Percentiles rank a stretch among this genome's conserved stretches.
Conservation (phyloP, 306 rosid genomes). For the Crataegus laevigata region DNA sequence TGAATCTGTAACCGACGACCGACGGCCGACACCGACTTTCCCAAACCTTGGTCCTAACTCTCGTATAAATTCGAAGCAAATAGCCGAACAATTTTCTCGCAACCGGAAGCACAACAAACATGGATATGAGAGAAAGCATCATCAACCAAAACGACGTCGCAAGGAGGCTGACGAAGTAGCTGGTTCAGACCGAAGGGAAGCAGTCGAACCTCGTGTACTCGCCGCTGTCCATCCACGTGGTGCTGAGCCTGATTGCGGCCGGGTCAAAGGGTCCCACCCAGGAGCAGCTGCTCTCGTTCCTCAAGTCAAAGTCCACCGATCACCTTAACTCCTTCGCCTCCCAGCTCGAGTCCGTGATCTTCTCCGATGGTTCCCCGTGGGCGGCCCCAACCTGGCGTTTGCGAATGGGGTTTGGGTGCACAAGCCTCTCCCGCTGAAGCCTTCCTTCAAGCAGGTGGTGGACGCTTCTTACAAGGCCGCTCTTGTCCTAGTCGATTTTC, state of each 20-base stretch:
- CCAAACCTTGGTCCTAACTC: not conserved
- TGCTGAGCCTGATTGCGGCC: constrained; percentile 58
- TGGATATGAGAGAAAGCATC: constrained; percentile 58
- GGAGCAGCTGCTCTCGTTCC: constrained; percentile 67
- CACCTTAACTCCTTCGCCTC: constrained; percentile 55
- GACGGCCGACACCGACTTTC: not conserved
- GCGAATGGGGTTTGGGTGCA: constrained; percentile 66
- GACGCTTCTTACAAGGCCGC: constrained; percentile 42
- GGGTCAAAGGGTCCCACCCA: constrained; percentile 66
- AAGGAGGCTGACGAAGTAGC: constrained; percentile 35
- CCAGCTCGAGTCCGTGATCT: constrained; percentile 42
- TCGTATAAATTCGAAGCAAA: not conserved
- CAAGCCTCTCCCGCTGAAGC: constrained; percentile 42
- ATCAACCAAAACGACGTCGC: constrained; percentile 45
- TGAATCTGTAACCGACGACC: not conserved
- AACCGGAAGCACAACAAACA: not conserved
- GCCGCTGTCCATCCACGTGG: constrained; percentile 63
- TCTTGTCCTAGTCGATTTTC: constrained; percentile 51
- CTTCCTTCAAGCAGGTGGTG: constrained; percentile 61
- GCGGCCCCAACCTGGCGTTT: constrained; percentile 67
- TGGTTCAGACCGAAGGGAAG: constrained; percentile 31
- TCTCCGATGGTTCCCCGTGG: constrained; percentile 51
- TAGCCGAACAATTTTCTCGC: no score
- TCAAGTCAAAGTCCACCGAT: constrained; percentile 49
- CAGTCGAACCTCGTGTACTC: constrained; percentile 56